Evolutionary conservation across 1,139 yeast genomes (phyloP), one percentile per base, ranked within the genome.

Genomic region (Petasospora fabianii): DNA sequence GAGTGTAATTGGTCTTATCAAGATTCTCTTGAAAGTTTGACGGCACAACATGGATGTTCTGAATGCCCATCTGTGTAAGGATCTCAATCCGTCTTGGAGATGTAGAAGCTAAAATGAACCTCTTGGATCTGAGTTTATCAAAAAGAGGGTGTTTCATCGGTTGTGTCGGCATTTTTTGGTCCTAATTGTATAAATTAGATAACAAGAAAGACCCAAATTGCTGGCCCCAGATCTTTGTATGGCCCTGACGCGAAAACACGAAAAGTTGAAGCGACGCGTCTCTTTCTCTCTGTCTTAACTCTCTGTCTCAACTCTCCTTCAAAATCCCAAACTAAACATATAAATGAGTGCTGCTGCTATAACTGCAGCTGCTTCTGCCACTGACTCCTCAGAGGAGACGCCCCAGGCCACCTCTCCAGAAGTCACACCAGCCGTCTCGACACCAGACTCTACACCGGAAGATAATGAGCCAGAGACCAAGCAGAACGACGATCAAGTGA

Each of bases 21-120:
- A 90, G 65, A 55, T 88, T 69, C 58, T 92, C 98, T 36, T 77
- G 82, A 56, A 86, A 90, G 24, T 69, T 65, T 9, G 86, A 83
- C 20, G 76, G 73, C 1, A 69, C 55, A 0, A 82, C 65, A 14
- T 62, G 61, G 19, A 73, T 61, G 26, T 79, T 58, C 1, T 61
- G 42, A 36, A 90, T 62, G 0, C 88, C 88, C 50, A 90, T 63
- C 53, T 84, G 80, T 13, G 62, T 53, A 27, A 92, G 57, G 17
- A 92, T 82, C 44, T 84, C 85, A 39, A 66, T 63, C 41, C 98
- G 65, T 45, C 97, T 70, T 1, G 95, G 94, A 0, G 97, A 88
- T 2, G 84, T 73, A 1, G 96, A 86, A 1, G 96, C 97, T 12
- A 92, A 67, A 3, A 87, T 66, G 18, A 87, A 65, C 27, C 65